phyloP scores from a whole-genome alignment of 805 yeast genomes.

The Starmerella asiatica region DNA sequence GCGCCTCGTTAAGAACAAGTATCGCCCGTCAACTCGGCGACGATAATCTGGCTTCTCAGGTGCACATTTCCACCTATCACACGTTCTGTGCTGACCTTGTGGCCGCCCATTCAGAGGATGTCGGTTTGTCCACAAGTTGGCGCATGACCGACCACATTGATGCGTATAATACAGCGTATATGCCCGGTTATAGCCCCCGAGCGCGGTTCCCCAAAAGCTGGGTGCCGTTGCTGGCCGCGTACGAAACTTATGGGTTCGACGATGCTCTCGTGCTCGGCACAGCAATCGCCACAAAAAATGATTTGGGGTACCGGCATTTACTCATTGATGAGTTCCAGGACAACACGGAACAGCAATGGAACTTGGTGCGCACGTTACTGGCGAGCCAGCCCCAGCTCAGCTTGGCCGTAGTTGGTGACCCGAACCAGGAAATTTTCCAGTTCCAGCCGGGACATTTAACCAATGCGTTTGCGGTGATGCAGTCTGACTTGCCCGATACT shows the following conservation, averaged over 20 bases:
- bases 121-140: constrained; percentile 29
- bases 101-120: constrained; percentile 31
- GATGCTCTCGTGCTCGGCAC: constrained; percentile 53
- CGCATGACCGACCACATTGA: constrained; percentile 59
- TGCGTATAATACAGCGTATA: constrained; percentile 22
- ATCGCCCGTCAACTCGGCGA: constrained; percentile 23
- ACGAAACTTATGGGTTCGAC: constrained; percentile 62
- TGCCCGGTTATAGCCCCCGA: not conserved
- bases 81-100: constrained; percentile 59
- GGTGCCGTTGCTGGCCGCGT: constrained; percentile 23
- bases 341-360: constrained; percentile 25
- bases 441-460: constrained; percentile 8
- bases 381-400: not conserved
- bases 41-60: constrained; percentile 9
- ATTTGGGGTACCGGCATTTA: constrained; percentile 43
- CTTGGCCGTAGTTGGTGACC: constrained; percentile 17
- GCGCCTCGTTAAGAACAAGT: constrained; percentile 64
- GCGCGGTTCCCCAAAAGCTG: not conserved
- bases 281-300: constrained; percentile 2
- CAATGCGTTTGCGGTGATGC: constrained; percentile 12
- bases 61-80: constrained; percentile 62
- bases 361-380: constrained; percentile 5
- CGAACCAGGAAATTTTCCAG: constrained; percentile 18
- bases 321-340: constrained; percentile 93
- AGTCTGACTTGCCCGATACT: constrained; percentile 3